Evolutionary conservation across 176 grass and related monocot genomes (phyloP), one percentile per base, ranked within the genome.

Genomic region (Puya raimondii): DNA sequence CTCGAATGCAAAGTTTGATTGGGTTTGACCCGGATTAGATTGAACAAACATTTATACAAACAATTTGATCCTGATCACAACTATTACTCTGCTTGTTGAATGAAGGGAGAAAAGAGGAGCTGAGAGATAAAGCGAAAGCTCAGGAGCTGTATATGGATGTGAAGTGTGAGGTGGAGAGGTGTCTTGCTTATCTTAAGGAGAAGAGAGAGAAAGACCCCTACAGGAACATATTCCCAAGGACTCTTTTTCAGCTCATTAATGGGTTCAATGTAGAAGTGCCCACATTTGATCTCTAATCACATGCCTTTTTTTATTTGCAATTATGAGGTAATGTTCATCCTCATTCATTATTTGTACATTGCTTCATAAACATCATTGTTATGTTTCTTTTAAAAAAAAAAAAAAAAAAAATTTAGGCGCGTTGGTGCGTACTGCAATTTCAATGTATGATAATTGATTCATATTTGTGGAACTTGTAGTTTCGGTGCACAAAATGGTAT

Each of bases 151-250:
- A 97, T 80, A 72, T 92, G 82, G 82, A 90, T 47, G 82, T 86
- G 23, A 92, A 97, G 79, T 93, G 77, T 69, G 94, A 92, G 76
- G 87, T 93, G 18, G 86, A 88, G 74, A 78, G 70, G 56, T 80
- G 74, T 48, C 79, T 97, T 48, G 42, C 74, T 50, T 90, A 90
- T 80, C 69, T 97, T n/a, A 90, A 88, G 82, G 74, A 81, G 64
- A 97, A 97, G 67, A 92, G 94, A 77, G 84, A 88, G 66, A 25
- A 78, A 70, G 94, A 97, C 57, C 86, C 89, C 17, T 97, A 97
- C 58, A 90, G 89, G 80, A 78, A 82, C 74, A 77, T 97, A 83
- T 22, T 92, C 16, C 71, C 80, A 56, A 88, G 94, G 80, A n/a
- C 90, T 83, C 64, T 97, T 18, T 97, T 92, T 47, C 84, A 80